These are phyloP conservation scores for Prunus salicina DNA, from an alignment of 306 rosid genomes.

Conservation along the genomic window DNA sequence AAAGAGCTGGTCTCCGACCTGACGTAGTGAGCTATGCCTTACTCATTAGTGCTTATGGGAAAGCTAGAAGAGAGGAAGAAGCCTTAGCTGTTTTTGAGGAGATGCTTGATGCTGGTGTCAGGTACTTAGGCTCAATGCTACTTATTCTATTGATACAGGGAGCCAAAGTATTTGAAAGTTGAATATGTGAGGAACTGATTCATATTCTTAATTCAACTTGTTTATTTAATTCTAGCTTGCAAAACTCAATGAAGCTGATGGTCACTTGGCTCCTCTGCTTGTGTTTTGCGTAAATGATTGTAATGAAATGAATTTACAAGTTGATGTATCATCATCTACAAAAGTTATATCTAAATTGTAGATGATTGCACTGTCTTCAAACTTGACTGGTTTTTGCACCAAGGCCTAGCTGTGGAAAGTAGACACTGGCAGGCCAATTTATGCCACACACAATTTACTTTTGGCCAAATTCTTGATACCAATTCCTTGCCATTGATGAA, in stretches of 20 bases:
- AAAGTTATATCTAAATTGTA: no score
- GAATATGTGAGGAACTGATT: not conserved
- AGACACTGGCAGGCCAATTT: no score
- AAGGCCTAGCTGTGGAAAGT: no score
- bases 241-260: not conserved
- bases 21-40: slow-evolving; percentile 91
- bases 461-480: not conserved
- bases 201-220: not conserved
- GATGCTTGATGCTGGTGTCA: slow-evolving; percentile 96
- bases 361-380: no score
- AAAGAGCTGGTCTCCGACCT: slow-evolving; percentile 87
- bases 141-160: not conserved
- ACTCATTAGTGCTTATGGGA: slow-evolving; percentile 87
- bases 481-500: slow-evolving; percentile 8
- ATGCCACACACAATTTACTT: no score
- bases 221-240: not conserved
- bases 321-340: no score
- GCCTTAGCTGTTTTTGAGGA: slow-evolving; percentile 98
- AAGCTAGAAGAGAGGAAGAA: slow-evolving; percentile 96
- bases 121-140: slow-evolving; percentile 40
- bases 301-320: not conserved
- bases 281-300: not conserved
- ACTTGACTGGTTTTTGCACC: no score
- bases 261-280: not conserved
- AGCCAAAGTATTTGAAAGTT: not conserved